Conservation (phyloP, 192 early-diverging fungal genomes). For the Umbelopsis sp. region DNA sequence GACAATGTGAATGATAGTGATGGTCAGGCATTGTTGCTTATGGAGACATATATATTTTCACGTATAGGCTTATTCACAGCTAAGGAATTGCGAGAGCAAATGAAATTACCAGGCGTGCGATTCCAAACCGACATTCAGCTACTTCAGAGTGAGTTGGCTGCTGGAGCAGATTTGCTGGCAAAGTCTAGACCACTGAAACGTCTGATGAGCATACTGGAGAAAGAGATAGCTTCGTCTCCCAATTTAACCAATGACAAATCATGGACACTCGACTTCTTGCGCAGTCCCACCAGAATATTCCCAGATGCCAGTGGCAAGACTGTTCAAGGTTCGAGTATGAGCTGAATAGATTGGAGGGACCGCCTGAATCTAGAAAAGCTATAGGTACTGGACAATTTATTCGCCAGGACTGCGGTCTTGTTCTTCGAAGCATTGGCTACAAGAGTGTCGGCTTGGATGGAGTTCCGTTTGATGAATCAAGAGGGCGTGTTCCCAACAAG, state of each 20-base stretch:
- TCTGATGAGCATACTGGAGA: slow-evolving; percentile 82
- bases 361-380: slow-evolving; percentile 47
- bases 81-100: slow-evolving; percentile 96
- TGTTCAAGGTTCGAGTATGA: slow-evolving; percentile 60
- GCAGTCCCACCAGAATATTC: slow-evolving; percentile 66
- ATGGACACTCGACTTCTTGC: slow-evolving; percentile 75
- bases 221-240: slow-evolving; percentile 35
- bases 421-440: slow-evolving; percentile 89
- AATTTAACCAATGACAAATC: slow-evolving; percentile 47
- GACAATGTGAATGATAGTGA: too few species aligned
- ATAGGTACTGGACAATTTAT: slow-evolving; percentile 62
- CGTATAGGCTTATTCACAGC: slow-evolving; percentile 89
- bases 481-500: slow-evolving; percentile 76
- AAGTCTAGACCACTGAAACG: slow-evolving; percentile 74
- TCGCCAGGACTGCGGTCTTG: slow-evolving; percentile 62
- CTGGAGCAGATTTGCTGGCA: slow-evolving; percentile 33
- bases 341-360: slow-evolving; percentile 72
- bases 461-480: slow-evolving; percentile 74
- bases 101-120: slow-evolving; percentile 62
- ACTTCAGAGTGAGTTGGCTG: slow-evolving; percentile 56
- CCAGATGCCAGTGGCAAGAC: slow-evolving; percentile 27
- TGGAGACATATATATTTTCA: too few species aligned
- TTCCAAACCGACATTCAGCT: slow-evolving; percentile 65
- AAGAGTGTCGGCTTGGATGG: slow-evolving; percentile 66
- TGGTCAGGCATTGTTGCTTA: too few species aligned